Evolutionary conservation across 2,329 filamentous ascomycete species (phyloP), one percentile per base, ranked within the genome.

Genomic region (Penicillium sp.): DNA sequence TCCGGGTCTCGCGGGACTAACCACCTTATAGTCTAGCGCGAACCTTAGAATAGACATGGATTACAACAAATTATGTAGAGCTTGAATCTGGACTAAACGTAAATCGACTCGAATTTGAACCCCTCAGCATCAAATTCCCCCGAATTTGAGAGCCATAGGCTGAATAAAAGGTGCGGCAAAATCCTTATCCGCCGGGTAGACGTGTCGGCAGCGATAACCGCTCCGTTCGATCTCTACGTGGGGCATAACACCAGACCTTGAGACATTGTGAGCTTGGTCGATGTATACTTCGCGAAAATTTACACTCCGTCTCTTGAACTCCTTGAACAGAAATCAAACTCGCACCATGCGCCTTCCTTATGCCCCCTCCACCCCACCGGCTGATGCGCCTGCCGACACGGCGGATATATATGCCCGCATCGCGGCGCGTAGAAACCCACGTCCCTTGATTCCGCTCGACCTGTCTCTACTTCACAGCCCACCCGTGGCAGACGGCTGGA

Each of bases 381-480:
- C 46, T 29, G 56, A 54, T 49, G 54, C 49, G 8, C 41, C 55
- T 27, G 41, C 50, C 40, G 56, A 58, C 27, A 59, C 57, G 1
- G 52, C 58, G 6, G 59, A 57, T n/a, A 55, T 61, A 27, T 62
- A 60, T 42, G 48, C 54, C 26, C 59, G 59, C 38, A 60, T 62
- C 37, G 59, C 59, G n/a, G 56, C 51, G 34, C 59, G 57, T 6
- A 45, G 57, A 23, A 56, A 74, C 1, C 85, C 86, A 0, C 81
- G 85, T 1, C 84, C 84, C 2, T 77, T 91, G 16, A 85, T 87
- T 49, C 70, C 84, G 0, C 79, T 91, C n/a, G 87, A 91, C 65
- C 78, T 88, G 2, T 76, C 87, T 1, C 79, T 91, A 1, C 77
- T 91, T 10, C 87, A 91, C 71, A 79, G 83, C 16, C 85, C 86